Base-by-base conservation (phyloP, 306 rosid genomes). In the Cyclanthera cordifolia region DNA sequence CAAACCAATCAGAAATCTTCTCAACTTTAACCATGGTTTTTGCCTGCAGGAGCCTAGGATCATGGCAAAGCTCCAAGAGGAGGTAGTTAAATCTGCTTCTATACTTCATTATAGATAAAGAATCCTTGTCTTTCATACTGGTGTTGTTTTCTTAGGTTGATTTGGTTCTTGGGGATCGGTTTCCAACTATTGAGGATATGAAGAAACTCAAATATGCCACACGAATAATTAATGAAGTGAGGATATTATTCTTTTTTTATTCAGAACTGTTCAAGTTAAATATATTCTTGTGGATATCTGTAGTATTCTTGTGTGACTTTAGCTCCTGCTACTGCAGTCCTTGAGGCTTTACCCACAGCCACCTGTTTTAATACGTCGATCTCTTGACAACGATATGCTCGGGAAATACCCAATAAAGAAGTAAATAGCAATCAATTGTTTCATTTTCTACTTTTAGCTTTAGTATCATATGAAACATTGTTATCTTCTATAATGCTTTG, bases 271-370 rank as follows among this genome's bases (percentile, higher is more conserved):
- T 37, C 32, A 47, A 59, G 43, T 9, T 14, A 11, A 15, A 37
- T 20, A 34, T 32, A 43, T 57, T 54, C 23, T 45, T 61, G 15
- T 54, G 14, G 32, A 17, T 5, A 20, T 54, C 32, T 47, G 25
- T 39, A 32, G 72, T 64, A 57, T 71, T 61, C 8, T 58, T 19
- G 28, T 19, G 28, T 67, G 74, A 27, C 67, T 34, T 47, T 61
- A 30, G 7, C 70, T 71, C 81, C 55, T 64, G 52, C 34, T 23
- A 43, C 11, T 60, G 55, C 76, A 93, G 99, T 90, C 96, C 72
- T 69, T 93, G 79, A 86, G 99, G 94, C 96, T 93, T 75, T 93
- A 87, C 79, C 99, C 96, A 52, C 99, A 93, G 71, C 99, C 99
- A 66, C 99, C 99, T 13, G 99, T 93, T 75, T 77, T 93, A 71